Evolutionary conservation across 768 basidiomycete species (phyloP).

Genomic region (Ephemerocybe angulata): DNA sequence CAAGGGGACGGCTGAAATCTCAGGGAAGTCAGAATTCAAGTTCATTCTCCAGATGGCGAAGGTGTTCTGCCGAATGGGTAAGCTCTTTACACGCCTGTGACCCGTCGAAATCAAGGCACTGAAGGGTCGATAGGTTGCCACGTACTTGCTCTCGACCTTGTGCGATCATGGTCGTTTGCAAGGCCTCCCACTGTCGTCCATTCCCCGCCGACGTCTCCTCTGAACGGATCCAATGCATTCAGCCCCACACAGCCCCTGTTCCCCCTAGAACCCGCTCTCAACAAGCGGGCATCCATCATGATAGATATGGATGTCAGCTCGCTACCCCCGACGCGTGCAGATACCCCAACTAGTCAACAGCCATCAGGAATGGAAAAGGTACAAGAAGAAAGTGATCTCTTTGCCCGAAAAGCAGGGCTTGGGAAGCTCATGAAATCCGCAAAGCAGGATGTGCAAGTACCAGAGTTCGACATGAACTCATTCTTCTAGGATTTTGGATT

Average conservation of each 20-base stretch:
- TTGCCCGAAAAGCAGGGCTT: constrained; percentile 66
- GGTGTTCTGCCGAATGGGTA: constrained; percentile 94
- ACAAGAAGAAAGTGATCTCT: constrained; percentile 54
- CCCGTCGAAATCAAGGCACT: neutral
- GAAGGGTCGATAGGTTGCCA: constrained; percentile 69
- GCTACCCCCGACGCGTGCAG: constrained; percentile 51
- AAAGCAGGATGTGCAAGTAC: constrained; percentile 79
- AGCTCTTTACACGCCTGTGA: constrained; percentile 20
- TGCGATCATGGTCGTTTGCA: constrained; percentile 89
- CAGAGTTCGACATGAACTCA: constrained; percentile 83
- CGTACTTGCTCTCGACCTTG: constrained; percentile 83
- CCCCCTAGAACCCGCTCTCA: constrained; percentile 48
- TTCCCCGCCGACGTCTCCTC: constrained; percentile 6
- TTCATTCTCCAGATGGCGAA: constrained; percentile 94
- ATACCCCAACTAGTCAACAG: constrained; percentile 39
- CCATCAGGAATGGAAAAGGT: constrained; percentile 17
- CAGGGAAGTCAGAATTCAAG: constrained; percentile 85
- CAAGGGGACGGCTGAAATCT: constrained; percentile 89
- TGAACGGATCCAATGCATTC: constrained; percentile 10
- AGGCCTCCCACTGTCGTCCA: constrained; percentile 52
- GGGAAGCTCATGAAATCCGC: constrained; percentile 89
- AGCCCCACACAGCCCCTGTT: constrained; percentile 41
- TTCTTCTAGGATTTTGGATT: constrained; percentile 49
- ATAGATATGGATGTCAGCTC: constrained; percentile 86
- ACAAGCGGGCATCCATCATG: constrained; percentile 69